These are phyloP conservation scores for Pythium pyrilobum DNA, from an alignment of 352 stramenopile species.

Conservation along the genomic window DNA sequence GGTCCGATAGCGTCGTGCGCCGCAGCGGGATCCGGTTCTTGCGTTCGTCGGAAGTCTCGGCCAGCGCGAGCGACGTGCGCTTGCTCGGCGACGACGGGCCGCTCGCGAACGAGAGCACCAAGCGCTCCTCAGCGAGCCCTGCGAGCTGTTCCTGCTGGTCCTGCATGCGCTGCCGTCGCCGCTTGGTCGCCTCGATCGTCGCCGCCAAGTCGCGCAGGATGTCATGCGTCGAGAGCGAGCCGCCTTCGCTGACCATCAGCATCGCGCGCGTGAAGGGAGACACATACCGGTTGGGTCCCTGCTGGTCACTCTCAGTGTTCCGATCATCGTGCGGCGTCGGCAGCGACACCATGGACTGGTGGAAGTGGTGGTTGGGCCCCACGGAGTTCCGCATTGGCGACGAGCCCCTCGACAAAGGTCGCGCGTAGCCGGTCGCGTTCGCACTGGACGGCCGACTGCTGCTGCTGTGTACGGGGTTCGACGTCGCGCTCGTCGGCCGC, in stretches of 20 bases:
- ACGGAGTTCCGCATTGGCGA: conserved; percentile 1
- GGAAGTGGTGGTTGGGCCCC: not conserved
- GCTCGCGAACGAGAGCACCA: not conserved
- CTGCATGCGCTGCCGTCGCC: conserved; percentile 7
- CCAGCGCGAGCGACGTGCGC: not conserved
- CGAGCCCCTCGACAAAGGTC: not conserved
- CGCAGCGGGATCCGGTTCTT: conserved; percentile 59
- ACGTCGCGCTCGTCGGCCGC: no score
- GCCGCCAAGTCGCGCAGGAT: conserved; percentile 14
- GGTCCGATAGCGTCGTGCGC: conserved; percentile 39
- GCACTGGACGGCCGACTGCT: conserved; percentile 1
- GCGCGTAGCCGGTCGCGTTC: not conserved
- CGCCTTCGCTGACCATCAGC: conserved; percentile 8
- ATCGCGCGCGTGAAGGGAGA: conserved; percentile 19
- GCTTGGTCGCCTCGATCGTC: conserved; percentile 15
- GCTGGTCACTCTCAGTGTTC: not conserved
- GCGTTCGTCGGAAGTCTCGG: conserved; percentile 26
- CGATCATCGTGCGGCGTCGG: not conserved
- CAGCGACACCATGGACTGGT: conserved; percentile 6
- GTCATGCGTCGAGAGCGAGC: conserved; percentile 15
- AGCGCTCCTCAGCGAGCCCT: not conserved
- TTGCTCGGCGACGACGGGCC: not conserved
- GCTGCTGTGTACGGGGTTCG: no score
- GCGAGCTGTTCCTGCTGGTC: conserved; percentile 5
- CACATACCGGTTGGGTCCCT: conserved; percentile 8